These are phyloP conservation scores for Excoecaria agallocha DNA, from an alignment of 345 rosid genomes.

Conservation along the genomic window DNA sequence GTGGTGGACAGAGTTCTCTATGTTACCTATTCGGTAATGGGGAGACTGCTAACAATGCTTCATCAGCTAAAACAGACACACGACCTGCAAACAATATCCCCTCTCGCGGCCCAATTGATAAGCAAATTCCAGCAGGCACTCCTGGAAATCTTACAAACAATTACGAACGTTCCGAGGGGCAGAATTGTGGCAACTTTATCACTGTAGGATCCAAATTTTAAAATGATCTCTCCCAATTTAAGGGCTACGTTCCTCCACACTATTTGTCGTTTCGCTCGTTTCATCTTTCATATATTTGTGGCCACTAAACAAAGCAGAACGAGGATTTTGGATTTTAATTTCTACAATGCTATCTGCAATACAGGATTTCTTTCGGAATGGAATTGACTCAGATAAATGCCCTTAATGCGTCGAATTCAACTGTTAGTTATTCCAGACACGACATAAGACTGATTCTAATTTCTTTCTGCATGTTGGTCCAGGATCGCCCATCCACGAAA, in stretches of 20 bases:
- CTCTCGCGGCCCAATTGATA: conserved; percentile 14
- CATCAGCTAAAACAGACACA: background rate
- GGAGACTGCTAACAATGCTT: conserved; percentile 6
- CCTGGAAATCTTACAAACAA: background rate
- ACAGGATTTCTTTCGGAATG: too few species aligned
- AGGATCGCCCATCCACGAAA: conserved; percentile 24
- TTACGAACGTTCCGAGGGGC: too few species aligned
- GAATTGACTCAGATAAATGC: background rate
- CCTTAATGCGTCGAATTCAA: background rate
- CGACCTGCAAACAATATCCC: background rate
- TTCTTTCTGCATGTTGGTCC: background rate
- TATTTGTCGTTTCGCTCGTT: background rate
- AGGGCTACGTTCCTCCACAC: too few species aligned
- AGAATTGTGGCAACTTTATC: too few species aligned
- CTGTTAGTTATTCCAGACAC: too few species aligned
- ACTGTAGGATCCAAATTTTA: background rate
- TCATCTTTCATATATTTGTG: background rate
- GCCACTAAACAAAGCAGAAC: too few species aligned
- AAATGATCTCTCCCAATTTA: too few species aligned
- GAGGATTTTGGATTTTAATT: too few species aligned
- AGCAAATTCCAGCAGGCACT: conserved; percentile 24
- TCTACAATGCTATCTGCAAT: too few species aligned
- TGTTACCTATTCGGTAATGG: conserved; percentile 29
- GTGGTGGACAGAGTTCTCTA: conserved; percentile 35
- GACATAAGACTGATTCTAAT: background rate